Evolutionary conservation across 805 yeast genomes (phyloP).

Genomic region (Starmerella stigmatis): DNA sequence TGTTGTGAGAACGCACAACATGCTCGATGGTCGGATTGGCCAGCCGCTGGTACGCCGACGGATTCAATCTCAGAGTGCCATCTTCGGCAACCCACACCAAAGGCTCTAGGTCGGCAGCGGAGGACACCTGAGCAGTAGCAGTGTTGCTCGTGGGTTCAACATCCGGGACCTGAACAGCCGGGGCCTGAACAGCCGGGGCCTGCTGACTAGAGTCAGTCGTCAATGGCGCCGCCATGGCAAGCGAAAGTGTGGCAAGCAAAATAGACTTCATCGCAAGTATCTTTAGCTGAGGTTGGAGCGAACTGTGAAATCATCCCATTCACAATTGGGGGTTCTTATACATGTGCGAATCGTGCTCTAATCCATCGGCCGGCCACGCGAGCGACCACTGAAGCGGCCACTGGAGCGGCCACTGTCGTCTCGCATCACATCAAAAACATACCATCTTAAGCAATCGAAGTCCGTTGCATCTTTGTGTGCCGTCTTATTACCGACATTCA

Average conservation of each 20-base stretch:
- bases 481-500: no score
- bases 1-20: background rate
- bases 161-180: no score
- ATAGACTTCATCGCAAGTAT: background rate
- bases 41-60: constrained; percentile 9
- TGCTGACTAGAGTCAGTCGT: background rate
- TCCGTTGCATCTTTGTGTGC: background rate
- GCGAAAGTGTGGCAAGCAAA: constrained; percentile 3
- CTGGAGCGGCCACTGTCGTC: background rate
- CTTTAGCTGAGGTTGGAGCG: background rate
- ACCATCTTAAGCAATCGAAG: background rate
- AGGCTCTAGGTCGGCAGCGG: background rate
- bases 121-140: no score
- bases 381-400: constrained; percentile 1
- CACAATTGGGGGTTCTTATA: background rate
- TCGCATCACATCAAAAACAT: background rate
- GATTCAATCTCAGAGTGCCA: constrained; percentile 18
- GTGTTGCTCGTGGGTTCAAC: no score
- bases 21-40: constrained; percentile 2
- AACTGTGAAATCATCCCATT: background rate
- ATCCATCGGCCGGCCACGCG: no score
- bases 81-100: constrained; percentile 14
- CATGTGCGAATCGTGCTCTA: no score
- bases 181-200: background rate
- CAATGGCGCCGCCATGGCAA: constrained; percentile 1